Conservation (phyloP, 768 basidiomycete species). For the Boletus barrowsii region DNA sequence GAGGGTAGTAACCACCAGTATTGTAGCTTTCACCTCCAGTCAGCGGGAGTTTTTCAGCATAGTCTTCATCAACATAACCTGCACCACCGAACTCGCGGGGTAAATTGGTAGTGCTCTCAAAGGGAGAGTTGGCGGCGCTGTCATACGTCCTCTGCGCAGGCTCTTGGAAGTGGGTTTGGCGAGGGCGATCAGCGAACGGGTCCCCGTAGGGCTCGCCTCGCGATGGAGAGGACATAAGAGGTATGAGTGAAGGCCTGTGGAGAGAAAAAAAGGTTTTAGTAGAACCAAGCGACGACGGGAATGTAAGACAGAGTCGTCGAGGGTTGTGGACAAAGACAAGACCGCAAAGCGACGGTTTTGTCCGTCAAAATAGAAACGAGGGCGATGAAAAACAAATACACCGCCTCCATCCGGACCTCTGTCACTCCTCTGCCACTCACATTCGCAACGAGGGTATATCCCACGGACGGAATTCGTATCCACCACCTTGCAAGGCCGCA, state of each 20-base stretch:
- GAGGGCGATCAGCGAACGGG: conserved; percentile 72
- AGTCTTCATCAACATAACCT: conserved; percentile 63
- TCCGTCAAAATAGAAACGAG: conserved; percentile 22
- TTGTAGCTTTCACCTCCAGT: conserved; percentile 53
- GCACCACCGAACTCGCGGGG: conserved; percentile 47
- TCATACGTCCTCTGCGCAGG: conserved; percentile 50
- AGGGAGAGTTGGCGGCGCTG: conserved; percentile 41
- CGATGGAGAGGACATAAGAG: conserved; percentile 28
- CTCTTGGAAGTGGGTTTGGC: conserved; percentile 54
- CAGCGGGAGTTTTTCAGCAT: conserved; percentile 73
- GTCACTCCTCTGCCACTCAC: conserved; percentile 23
- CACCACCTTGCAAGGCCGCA: background rate
- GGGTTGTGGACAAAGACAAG: conserved; percentile 21
- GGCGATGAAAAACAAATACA: conserved; percentile 34
- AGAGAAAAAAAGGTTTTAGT: conserved; percentile 6
- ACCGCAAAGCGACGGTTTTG: conserved; percentile 24
- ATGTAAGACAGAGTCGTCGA: conserved; percentile 10
- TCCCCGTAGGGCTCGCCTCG: conserved; percentile 45
- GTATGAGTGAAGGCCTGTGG: conserved; percentile 5
- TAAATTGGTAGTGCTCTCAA: conserved; percentile 57
- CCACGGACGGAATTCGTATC: too few relatives aligned
- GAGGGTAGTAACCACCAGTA: conserved; percentile 68
- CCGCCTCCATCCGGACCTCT: conserved; percentile 28
- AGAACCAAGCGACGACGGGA: conserved; percentile 8
- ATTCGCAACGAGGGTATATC: background rate